A percentile compares a stretch with the other conserved stretches of the same genome.
Evolutionary conservation across 352 stramenopile genomes (phyloP).

Genomic region (Phytopythium kandeliae): DNA sequence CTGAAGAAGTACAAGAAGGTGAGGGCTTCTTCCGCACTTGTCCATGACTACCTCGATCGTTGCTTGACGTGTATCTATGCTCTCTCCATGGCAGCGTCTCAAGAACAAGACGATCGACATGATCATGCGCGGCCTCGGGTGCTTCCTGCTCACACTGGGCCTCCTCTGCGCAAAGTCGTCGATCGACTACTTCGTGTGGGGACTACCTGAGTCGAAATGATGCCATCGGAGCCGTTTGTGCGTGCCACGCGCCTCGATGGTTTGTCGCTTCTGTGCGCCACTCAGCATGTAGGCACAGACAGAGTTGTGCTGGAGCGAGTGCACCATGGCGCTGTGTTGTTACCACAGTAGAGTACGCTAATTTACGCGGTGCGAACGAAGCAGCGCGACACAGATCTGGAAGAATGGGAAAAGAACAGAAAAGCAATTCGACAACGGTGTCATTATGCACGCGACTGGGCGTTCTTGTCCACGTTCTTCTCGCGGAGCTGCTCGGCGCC

Average conservation of each 20-base stretch:
- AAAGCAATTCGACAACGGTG: background rate
- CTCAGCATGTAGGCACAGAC: too few relatives aligned
- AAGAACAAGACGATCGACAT: slow-evolving; percentile 82
- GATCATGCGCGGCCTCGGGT: slow-evolving; percentile 82
- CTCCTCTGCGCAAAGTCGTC: slow-evolving; percentile 82
- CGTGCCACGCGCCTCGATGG: background rate
- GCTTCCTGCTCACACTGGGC: slow-evolving; percentile 76
- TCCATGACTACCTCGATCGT: too few relatives aligned
- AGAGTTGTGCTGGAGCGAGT: background rate
- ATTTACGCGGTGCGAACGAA: slow-evolving; percentile 8
- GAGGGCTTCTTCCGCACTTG: slow-evolving; percentile 2
- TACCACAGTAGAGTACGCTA: slow-evolving; percentile 8
- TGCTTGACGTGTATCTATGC: background rate
- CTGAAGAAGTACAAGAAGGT: slow-evolving; percentile 90
- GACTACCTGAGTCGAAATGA: slow-evolving; percentile 29
- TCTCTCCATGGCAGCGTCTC: slow-evolving; percentile 34
- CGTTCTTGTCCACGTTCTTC: too few relatives aligned
- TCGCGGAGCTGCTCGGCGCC: background rate
- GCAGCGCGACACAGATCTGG: too few relatives aligned
- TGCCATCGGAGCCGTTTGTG: background rate
- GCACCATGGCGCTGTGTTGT: background rate
- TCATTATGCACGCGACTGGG: too few relatives aligned
- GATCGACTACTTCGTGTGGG: slow-evolving; percentile 75
- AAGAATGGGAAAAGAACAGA: background rate
- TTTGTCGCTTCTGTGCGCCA: background rate